These are phyloP conservation scores for Russula sp. DNA, from an alignment of 768 basidiomycete species.

Conservation along the genomic window DNA sequence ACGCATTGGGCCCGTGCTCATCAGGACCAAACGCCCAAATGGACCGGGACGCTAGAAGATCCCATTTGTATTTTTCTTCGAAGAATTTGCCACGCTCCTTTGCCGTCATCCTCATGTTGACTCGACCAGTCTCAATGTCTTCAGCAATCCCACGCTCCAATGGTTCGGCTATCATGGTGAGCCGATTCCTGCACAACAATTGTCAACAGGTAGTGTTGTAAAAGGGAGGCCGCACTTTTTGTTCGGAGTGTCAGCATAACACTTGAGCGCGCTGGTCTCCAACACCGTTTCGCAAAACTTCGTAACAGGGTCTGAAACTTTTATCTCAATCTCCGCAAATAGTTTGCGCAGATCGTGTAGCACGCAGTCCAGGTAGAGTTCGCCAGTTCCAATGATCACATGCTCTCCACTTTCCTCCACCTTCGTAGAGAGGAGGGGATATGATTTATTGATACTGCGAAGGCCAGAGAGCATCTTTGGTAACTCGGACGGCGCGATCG, in stretches of 20 bases:
- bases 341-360: constrained; percentile 91
- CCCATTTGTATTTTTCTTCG: constrained; percentile 97
- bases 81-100: constrained; percentile 97
- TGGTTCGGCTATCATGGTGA: constrained; percentile 99
- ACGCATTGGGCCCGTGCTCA: constrained; percentile 88
- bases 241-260: constrained; percentile 98
- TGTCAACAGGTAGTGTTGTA: constrained; percentile 25
- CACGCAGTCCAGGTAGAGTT: constrained; percentile 93
- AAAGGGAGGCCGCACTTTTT: constrained; percentile 71
- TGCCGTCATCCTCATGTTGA: constrained; percentile 91
- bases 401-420: constrained; percentile 99
- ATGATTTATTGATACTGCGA: constrained; percentile 96
- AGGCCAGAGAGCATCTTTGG: constrained; percentile 98
- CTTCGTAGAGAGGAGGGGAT: constrained; percentile 90
- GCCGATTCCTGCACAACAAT: constrained; percentile 68
- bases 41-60: constrained; percentile 92
- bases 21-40: constrained; percentile 99
- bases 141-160: constrained; percentile 94
- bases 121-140: constrained; percentile 90
- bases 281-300: constrained; percentile 98
- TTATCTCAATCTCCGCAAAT: constrained; percentile 99
- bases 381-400: constrained; percentile 94
- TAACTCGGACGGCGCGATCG: constrained; percentile 93
- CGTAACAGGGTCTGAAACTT: constrained; percentile 98
- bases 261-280: constrained; percentile 96